A percentile compares a stretch with the other conserved stretches of the same genome.
phyloP scores from a whole-genome alignment of 2,329 filamentous ascomycete species.

The Sporothrix inflata region DNA sequence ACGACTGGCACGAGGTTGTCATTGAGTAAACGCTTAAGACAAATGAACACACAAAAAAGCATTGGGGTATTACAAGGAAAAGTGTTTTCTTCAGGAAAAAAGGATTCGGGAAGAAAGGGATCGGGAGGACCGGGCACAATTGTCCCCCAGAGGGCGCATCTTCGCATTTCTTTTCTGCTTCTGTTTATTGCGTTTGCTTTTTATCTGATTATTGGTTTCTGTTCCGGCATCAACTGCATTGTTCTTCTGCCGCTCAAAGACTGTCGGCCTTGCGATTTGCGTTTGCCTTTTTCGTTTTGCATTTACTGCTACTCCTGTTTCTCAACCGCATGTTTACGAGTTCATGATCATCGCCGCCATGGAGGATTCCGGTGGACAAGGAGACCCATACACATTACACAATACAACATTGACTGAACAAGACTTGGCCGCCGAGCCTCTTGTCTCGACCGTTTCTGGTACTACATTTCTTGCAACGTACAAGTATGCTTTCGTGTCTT shows the following conservation, averaged over 20 bases:
- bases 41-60: neutral
- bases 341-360: constrained; percentile 16
- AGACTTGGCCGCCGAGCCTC: constrained; percentile 3
- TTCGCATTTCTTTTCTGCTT: neutral
- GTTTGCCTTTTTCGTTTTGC: neutral
- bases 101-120: neutral
- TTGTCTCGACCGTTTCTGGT: constrained; percentile 13
- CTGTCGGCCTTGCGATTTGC: constrained; percentile 1
- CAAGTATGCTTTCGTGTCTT: neutral
- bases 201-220: neutral
- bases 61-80: neutral
- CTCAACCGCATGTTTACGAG: constrained; percentile 11
- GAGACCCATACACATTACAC: neutral
- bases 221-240: neutral
- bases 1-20: constrained; percentile 57
- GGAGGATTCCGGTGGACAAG: constrained; percentile 10
- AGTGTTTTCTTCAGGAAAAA: constrained; percentile 1
- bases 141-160: constrained; percentile 11
- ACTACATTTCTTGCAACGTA: neutral
- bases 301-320: neutral
- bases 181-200: neutral
- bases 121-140: constrained; percentile 21
- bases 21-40: constrained; percentile 40
- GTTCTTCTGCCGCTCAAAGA: constrained; percentile 1
- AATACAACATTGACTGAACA: constrained; percentile 17